Base-by-base conservation (phyloP, 2,329 filamentous ascomycete genomes). In the Fusarium sp. region DNA sequence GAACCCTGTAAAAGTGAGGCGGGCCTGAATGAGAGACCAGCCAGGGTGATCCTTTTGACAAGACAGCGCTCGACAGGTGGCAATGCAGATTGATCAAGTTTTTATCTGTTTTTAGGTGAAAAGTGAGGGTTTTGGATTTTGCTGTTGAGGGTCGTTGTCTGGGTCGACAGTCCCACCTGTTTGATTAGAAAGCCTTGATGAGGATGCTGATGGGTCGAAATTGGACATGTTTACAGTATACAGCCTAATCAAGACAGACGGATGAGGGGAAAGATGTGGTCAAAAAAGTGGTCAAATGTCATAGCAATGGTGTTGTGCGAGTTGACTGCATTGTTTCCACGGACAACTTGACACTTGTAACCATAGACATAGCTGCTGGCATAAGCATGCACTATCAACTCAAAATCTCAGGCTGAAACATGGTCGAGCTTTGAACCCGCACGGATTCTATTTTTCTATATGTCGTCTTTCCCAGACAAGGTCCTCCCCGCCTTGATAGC, bases 1-100 rank as follows among this genome's bases (percentile, higher is more conserved):
- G 64, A 74, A 79, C 75, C 74, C 75, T 74, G 76, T 76, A 54
- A 69, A 67, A 67, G 35, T 67, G 64, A 67, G 64, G 64, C 64
- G 64, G 64, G 64, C 62, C 64, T 67, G 54, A 52, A 30, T 23
- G 20, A 53, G n/a, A 38, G 62, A 52, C 62, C 64, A 67, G 61
- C 62, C 64, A 37, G 64, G 64, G 54, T 67, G 23, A 67, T 67
- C 62, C 64, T 67, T 67, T 53, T 66, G 63, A 60, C 73, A 70
- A 75, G 71, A 71, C 74, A 73, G 44, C 59, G 53, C 33, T 63
- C 64, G 71, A 74, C 75, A 76, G 49, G 62, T 76, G 75, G 67
- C 75, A 67, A 35, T 75, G 75, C 75, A 73, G 73, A 58, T 27
- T 27, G 52, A 32, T 55, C 41, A 41, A 48, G 26, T 9, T 59